A percentile compares a stretch with the other conserved stretches of the same genome.
Conservation (phyloP, 2,329 filamentous ascomycete genomes). For the Incumbomyces lentus region DNA sequence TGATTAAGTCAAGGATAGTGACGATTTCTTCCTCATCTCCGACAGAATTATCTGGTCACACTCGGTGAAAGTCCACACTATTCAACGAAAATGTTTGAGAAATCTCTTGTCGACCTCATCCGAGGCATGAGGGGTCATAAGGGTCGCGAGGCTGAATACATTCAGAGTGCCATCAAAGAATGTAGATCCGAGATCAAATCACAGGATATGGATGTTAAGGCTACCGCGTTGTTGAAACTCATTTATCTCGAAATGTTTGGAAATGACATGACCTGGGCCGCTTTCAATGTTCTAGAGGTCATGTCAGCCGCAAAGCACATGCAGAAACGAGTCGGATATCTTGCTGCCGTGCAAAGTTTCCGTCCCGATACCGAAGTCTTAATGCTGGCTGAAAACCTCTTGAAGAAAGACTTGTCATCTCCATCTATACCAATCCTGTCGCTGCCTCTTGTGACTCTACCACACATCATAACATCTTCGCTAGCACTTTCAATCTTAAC, state of each 20-base stretch:
- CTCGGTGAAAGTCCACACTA: not conserved
- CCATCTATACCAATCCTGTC: slow-evolving; percentile 65
- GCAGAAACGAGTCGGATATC: slow-evolving; percentile 90
- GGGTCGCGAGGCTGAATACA: slow-evolving; percentile 88
- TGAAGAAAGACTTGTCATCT: slow-evolving; percentile 74
- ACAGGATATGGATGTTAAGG: slow-evolving; percentile 95
- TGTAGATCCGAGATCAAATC: slow-evolving; percentile 85
- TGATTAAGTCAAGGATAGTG: not conserved
- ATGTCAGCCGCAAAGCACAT: slow-evolving; percentile 94
- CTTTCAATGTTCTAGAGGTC: slow-evolving; percentile 95
- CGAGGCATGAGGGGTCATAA: slow-evolving; percentile 91
- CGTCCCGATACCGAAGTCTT: slow-evolving; percentile 90
- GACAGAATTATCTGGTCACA: not conserved
- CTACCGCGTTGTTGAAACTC: slow-evolving; percentile 87
- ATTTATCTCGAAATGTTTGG: slow-evolving; percentile 99
- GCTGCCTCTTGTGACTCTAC: slow-evolving; percentile 79
- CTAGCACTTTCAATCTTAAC: slow-evolving; percentile 80
- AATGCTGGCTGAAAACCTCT: slow-evolving; percentile 90
- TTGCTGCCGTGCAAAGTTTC: slow-evolving; percentile 93
- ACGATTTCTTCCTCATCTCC: not conserved
- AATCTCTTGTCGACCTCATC: slow-evolving; percentile 97
- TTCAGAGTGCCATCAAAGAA: slow-evolving; percentile 87
- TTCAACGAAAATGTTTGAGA: slow-evolving; percentile 70
- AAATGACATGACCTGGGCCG: slow-evolving; percentile 98
- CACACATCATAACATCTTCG: slow-evolving; percentile 86